A percentile compares a stretch with the other conserved stretches of the same genome.
These are phyloP conservation scores for Boeremia lycopersici DNA, from an alignment of 2,329 filamentous ascomycete genomes.

Conservation along the genomic window DNA sequence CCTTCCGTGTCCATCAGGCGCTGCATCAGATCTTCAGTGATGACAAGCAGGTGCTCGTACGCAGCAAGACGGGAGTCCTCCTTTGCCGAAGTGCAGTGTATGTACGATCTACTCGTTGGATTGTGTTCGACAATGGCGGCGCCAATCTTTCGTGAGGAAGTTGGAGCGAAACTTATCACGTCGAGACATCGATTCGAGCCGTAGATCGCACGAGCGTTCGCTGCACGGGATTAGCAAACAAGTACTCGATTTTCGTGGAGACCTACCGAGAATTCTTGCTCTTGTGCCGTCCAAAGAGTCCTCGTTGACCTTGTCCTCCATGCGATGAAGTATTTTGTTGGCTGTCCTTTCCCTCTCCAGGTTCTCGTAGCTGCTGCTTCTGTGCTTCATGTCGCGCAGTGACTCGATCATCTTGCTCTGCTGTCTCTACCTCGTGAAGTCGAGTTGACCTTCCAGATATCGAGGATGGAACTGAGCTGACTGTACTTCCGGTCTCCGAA, in stretches of 20 bases:
- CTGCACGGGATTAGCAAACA: constrained; percentile 12
- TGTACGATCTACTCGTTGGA: constrained; percentile 41
- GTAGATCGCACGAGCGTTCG: constrained; percentile 46
- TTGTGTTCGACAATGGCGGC: constrained; percentile 48
- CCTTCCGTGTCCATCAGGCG: constrained; percentile 41
- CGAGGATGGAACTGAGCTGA: constrained; percentile 14
- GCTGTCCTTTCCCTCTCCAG: constrained; percentile 38
- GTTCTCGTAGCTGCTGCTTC: constrained; percentile 38
- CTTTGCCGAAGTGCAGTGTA: constrained; percentile 43
- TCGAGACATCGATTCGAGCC: constrained; percentile 44
- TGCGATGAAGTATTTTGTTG: constrained; percentile 40
- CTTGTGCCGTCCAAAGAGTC: constrained; percentile 42
- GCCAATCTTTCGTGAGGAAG: constrained; percentile 41
- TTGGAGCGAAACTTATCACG: constrained; percentile 43
- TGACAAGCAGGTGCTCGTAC: constrained; percentile 43
- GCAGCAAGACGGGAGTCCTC: constrained; percentile 40
- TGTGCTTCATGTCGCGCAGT: constrained; percentile 44
- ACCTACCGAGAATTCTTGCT: constrained; percentile 40
- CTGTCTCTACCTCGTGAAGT: constrained; percentile 18
- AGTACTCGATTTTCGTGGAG: too few relatives aligned
- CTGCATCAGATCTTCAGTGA: constrained; percentile 44
- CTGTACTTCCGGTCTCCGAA: constrained; percentile 15
- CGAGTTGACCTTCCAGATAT: constrained; percentile 15
- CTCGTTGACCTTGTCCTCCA: constrained; percentile 43
- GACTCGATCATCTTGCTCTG: constrained; percentile 39